Evolutionary conservation across 176 grass and related monocot genomes (phyloP).

Genomic region (Bromus sterilis): DNA sequence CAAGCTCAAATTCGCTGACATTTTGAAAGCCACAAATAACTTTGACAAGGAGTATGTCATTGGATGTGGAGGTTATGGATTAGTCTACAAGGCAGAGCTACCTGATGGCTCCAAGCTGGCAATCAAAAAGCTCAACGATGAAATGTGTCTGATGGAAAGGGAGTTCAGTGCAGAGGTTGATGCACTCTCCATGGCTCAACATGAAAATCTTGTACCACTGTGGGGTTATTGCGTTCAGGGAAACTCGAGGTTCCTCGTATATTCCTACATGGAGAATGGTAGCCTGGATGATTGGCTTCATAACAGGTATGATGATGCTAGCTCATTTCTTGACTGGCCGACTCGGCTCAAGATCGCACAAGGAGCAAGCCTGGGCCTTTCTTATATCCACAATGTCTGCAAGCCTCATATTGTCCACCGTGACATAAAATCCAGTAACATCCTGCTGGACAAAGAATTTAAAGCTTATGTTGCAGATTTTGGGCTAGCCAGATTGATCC

Average conservation of each 20-base stretch:
- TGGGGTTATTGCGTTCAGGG: constrained; percentile 67
- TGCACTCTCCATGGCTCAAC: constrained; percentile 57
- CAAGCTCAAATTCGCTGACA: constrained; percentile 44
- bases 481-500: constrained; percentile 64
- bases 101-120: constrained; percentile 50
- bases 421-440: constrained; percentile 87
- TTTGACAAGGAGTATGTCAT: constrained; percentile 73
- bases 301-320: constrained; percentile 25
- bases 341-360: constrained; percentile 54
- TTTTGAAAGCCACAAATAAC: constrained; percentile 71
- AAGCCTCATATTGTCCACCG: constrained; percentile 68
- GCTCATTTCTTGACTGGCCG: constrained; percentile 53
- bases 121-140: constrained; percentile 67
- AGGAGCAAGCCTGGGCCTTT: constrained; percentile 58
- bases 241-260: constrained; percentile 53
- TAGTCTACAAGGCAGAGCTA: constrained; percentile 69
- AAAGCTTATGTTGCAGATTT: constrained; percentile 74
- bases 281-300: constrained; percentile 87
- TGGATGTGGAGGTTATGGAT: constrained; percentile 64
- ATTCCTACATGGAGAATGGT: constrained; percentile 92
- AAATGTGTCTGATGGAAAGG: constrained; percentile 67
- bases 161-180: constrained; percentile 76
- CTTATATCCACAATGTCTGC: constrained; percentile 68
- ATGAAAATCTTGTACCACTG: constrained; percentile 65
- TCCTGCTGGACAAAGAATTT: constrained; percentile 64